Evolutionary conservation across 208 protist species (phyloP), one percentile per base, ranked within the genome.

Genomic region (Tritrichomonas foetus): DNA sequence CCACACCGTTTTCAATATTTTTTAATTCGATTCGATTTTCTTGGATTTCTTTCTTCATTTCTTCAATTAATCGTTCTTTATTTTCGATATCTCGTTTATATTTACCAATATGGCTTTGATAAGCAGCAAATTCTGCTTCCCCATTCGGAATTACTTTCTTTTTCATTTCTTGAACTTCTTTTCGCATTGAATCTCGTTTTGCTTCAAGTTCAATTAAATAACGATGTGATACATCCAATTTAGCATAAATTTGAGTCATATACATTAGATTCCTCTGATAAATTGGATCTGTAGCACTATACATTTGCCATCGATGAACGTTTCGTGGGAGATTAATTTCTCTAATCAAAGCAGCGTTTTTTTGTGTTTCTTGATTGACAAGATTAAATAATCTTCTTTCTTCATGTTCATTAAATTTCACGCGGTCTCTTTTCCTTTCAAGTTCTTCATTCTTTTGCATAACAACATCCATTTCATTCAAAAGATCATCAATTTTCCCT

Each of bases 271-370:
- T 89, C 25, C 13, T 33, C 0, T 20, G n/a, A 39, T 89, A 89
- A 39, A 57, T 16, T 27, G 78, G 78, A 57, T 89, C 78, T 16
- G 41, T 36, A 20, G 78, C 78, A 39, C 16, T 33, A 16, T 44
- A 53, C 8, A 89, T 49, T 89, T 89, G n/a, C 78, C 78, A 89
- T 20, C 78, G 41, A 57, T 89, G 78, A 1, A 89, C 47, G 30
- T 89, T 89, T 57, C 78, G 53, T 57, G 78, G 78, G 9, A 89
- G 5, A 20, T 41, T 57, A 57, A 57, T 53, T 57, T 89, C 78
- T 5, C 44, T 13, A 39, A 89, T 44, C 2, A 89, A 47, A 39
- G 47, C 47, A 22, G 41, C 30, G 47, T 57, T 41, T 57, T 89
- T 89, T n/a, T 89, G 47, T 5, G 16, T 49, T 57, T 89, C 78